These are phyloP conservation scores for Melanogaster broomeanus DNA, from an alignment of 768 basidiomycete genomes.

Conservation along the genomic window DNA sequence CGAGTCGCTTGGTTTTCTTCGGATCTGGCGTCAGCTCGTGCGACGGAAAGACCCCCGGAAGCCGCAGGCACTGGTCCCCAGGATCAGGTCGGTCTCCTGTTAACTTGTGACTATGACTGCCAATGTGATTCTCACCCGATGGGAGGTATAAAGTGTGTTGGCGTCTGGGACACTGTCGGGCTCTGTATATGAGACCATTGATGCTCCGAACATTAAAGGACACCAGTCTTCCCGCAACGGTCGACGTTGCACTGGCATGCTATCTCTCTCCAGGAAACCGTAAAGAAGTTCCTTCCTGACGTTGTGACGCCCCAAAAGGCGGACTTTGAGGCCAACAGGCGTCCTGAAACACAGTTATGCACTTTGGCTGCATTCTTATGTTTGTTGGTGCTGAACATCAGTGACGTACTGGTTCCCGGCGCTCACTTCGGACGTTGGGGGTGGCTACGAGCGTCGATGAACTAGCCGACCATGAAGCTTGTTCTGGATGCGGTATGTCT, in stretches of 20 bases:
- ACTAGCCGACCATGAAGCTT: constrained; percentile 17
- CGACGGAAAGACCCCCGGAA: constrained; percentile 4
- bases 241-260: constrained; percentile 27
- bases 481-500: constrained; percentile 22
- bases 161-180: constrained; percentile 28
- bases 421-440: constrained; percentile 21
- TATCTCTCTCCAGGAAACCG: constrained; percentile 26
- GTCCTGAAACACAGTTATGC: constrained; percentile 13
- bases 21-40: constrained; percentile 8
- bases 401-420: constrained; percentile 30
- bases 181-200: constrained; percentile 3
- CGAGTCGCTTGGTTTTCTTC: constrained; percentile 13
- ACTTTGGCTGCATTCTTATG: neutral
- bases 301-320: constrained; percentile 8
- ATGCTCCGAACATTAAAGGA: constrained; percentile 18
- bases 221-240: constrained; percentile 11
- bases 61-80: neutral
- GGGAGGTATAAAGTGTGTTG: constrained; percentile 12
- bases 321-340: constrained; percentile 5
- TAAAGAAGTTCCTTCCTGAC: constrained; percentile 24
- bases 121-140: neutral
- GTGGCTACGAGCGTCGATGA: constrained; percentile 12
- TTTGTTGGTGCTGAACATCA: neutral
- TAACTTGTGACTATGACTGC: neutral
- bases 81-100: neutral